Evolutionary conservation across 305 asterid genomes (phyloP).

Genomic region (Euphrasia arctica): DNA sequence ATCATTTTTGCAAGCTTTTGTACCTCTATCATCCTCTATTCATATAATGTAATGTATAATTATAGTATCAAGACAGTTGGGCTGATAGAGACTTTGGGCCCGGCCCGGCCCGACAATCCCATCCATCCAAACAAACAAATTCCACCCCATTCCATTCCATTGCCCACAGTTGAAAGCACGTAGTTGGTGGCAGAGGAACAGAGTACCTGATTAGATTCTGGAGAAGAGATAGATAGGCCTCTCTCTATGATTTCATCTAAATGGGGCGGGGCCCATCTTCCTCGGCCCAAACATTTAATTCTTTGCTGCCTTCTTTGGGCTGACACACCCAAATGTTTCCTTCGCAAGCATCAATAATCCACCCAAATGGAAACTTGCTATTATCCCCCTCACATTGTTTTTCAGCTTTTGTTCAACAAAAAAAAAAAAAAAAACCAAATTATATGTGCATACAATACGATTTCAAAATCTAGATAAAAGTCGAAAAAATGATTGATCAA

Average conservation of each 20-base stretch:
- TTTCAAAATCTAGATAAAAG: not conserved
- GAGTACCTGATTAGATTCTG: conserved; percentile 36
- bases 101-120: not conserved
- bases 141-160: conserved; percentile 7
- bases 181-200: conserved; percentile 31
- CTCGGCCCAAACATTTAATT: conserved; percentile 5
- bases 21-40: conserved; percentile 16
- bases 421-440: not conserved
- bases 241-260: not conserved
- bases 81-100: too few species aligned
- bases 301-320: conserved; percentile 31
- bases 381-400: conserved; percentile 16
- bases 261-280: not conserved
- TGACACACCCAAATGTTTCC: conserved; percentile 34
- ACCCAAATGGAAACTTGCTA: conserved; percentile 26
- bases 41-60: conserved; percentile 1
- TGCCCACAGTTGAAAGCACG: conserved; percentile 34
- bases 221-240: not conserved
- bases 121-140: too few species aligned
- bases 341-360: conserved; percentile 28
- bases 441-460: not conserved
- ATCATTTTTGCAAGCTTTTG: conserved; percentile 21
- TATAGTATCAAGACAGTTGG: too few species aligned
- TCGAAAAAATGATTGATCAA: not conserved
- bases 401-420: conserved; percentile 2